Evolutionary conservation across 2,329 filamentous ascomycete species (phyloP).

Genomic region (Fusarium brachygibbosum): DNA sequence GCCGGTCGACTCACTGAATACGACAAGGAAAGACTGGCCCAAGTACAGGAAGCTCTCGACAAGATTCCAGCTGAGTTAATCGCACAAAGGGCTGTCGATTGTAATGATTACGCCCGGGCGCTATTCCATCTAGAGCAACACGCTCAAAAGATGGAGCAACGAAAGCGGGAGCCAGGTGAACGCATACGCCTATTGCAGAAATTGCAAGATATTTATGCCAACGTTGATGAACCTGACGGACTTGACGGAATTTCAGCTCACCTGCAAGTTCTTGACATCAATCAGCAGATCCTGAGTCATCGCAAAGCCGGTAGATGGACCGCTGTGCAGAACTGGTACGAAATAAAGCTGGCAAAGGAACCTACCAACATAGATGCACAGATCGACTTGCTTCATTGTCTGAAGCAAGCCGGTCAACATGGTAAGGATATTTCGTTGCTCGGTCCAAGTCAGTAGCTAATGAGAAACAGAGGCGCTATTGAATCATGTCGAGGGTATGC

Average conservation of each 20-base stretch:
- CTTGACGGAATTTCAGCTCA: slow-evolving; percentile 94
- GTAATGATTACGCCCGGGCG: slow-evolving; percentile 90
- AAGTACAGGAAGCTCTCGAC: slow-evolving; percentile 65
- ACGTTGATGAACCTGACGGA: slow-evolving; percentile 97
- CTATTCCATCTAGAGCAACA: slow-evolving; percentile 96
- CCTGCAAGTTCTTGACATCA: slow-evolving; percentile 86
- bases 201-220: slow-evolving; percentile 93
- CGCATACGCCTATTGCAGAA: slow-evolving; percentile 78
- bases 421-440: slow-evolving; percentile 69
- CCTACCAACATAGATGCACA: slow-evolving; percentile 84
- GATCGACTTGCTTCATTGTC: slow-evolving; percentile 84
- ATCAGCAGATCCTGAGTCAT: slow-evolving; percentile 93
- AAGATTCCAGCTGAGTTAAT: slow-evolving; percentile 80
- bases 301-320: slow-evolving; percentile 94
- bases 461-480: slow-evolving; percentile 77
- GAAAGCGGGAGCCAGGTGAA: slow-evolving; percentile 63
- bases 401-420: slow-evolving; percentile 96
- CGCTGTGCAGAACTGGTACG: slow-evolving; percentile 97
- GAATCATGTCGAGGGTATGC: slow-evolving; percentile 86
- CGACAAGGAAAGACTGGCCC: slow-evolving; percentile 64
- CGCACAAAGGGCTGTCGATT: slow-evolving; percentile 89
- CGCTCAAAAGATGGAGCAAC: slow-evolving; percentile 68
- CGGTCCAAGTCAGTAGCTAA: slow-evolving; percentile 34
- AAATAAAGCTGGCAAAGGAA: slow-evolving; percentile 85
- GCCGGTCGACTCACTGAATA: slow-evolving; percentile 48